Base-by-base conservation (phyloP, 2,329 filamentous ascomycete genomes). In the Chaetomium globosum region DNA sequence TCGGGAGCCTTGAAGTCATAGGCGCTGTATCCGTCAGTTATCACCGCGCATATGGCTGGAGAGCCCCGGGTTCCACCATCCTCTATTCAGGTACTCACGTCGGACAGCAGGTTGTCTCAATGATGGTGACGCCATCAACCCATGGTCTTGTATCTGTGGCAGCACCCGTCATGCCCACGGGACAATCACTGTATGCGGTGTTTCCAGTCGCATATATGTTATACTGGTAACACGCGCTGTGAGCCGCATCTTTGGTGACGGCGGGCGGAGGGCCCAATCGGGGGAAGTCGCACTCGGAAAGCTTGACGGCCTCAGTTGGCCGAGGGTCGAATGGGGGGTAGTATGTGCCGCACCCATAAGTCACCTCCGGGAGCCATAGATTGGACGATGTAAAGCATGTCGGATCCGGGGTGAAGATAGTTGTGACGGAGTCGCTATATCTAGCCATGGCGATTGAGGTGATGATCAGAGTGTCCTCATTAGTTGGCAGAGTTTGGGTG, bases 381-480 rank as follows among this genome's bases (percentile, higher is more conserved):
- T 57, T 57, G 4, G 54, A 57, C 33, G 54, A 33, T 28, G 54
- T 33, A 57, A 16, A 57, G 31, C 54, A 57, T 21, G 54, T 8
- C 54, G 54, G 54, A 39, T 57, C 54, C n/a, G 31, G 33, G 10
- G 9, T 12, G 54, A 43, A 26, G n/a, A 33, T 39, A 6, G 54
- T 30, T 2, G 54, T 57, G 13, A 39, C 30, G 0, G 21, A 16
- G 16, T 21, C 21, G 19, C 19, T 39, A 31, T 12, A 16, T 33
- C 13, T n/a, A 16, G 26, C 52, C 19, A 54, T 54, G 28, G 19
- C 21, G 16, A 33, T 21, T 19, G n/a, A 19, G 8, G 8, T 55
- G 28, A 30, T 33, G 16, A 33, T 21, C 30, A 31, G 28, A 2
- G 8, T 55, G n/a, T 30, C 7, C 31, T 43, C 39, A 43, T 43